phyloP scores from a whole-genome alignment of 805 yeast genomes.

The Candida xiaguanensis region DNA sequence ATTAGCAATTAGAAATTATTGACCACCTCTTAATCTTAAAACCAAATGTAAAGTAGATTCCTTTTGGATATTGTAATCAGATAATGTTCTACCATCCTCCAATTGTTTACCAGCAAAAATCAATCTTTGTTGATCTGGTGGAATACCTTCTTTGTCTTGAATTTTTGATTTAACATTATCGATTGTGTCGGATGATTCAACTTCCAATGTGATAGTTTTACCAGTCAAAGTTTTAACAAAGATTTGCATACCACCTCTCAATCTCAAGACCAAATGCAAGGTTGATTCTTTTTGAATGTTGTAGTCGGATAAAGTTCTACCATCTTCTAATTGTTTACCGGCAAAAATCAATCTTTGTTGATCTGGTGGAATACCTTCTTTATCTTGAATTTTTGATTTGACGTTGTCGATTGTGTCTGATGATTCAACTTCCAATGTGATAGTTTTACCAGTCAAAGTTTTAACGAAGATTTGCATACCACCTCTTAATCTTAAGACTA shows the following conservation, averaged over 20 bases:
- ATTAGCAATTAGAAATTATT: slow-evolving; percentile 48
- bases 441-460: too few species aligned
- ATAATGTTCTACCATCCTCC: slow-evolving; percentile 99
- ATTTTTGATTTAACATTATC: too few species aligned
- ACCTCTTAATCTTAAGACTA: slow-evolving; percentile 97
- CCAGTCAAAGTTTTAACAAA: slow-evolving; percentile 78
- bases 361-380: too few species aligned
- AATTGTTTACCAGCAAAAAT: slow-evolving; percentile 99
- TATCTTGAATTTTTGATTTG: too few species aligned
- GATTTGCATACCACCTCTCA: slow-evolving; percentile 90
- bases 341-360: too few species aligned
- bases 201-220: too few species aligned
- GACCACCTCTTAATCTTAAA: slow-evolving; percentile 96
- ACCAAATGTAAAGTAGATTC: slow-evolving; percentile 93
- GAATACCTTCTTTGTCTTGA: too few species aligned
- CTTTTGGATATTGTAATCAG: too few species aligned
- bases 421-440: too few species aligned
- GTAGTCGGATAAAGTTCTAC: slow-evolving; percentile 95
- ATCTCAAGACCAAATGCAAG: slow-evolving; percentile 91
- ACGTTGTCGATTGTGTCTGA: too few species aligned
- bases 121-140: slow-evolving; percentile 95
- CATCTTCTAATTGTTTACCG: too few species aligned
- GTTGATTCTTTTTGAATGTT: slow-evolving; percentile 98
- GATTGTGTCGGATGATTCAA: too few species aligned
- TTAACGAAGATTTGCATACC: slow-evolving; percentile 67